phyloP scores from a whole-genome alignment of 2,329 filamentous ascomycete genomes.

The Hypoxylon sp. region DNA sequence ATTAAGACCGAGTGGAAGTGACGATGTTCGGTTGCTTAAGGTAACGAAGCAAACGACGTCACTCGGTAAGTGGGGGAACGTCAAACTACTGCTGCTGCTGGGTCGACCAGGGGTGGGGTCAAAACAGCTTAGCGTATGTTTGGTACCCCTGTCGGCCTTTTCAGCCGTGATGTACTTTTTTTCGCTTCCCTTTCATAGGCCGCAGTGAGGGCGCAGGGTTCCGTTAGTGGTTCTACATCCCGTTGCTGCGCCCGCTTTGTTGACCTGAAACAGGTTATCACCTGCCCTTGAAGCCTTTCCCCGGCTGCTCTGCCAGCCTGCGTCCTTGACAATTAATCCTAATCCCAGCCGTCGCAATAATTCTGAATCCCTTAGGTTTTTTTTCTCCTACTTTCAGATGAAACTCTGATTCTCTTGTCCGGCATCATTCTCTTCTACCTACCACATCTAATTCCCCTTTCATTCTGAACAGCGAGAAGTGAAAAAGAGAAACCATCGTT shows the following conservation, averaged over 20 bases:
- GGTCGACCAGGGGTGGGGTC: constrained; percentile 21
- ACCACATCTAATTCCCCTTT: too few species aligned
- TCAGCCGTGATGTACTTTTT: too few species aligned
- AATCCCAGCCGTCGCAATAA: constrained; percentile 24
- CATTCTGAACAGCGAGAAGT: too few species aligned
- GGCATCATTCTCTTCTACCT: background rate
- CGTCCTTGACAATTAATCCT: constrained; percentile 16
- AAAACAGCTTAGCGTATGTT: constrained; percentile 30
- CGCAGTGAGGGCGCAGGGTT: constrained; percentile 13
- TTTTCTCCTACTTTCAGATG: constrained; percentile 19
- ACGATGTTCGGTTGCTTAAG: too few species aligned
- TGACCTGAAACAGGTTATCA: constrained; percentile 39
- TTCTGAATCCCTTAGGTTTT: constrained; percentile 27
- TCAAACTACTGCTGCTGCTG: constrained; percentile 29
- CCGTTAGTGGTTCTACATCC: constrained; percentile 17
- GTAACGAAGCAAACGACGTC: constrained; percentile 29
- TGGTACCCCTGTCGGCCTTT: constrained; percentile 22
- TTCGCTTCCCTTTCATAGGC: background rate
- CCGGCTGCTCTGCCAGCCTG: too few species aligned
- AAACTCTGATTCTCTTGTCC: constrained; percentile 23
- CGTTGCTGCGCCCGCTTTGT: constrained; percentile 34
- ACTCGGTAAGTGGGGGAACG: constrained; percentile 19
- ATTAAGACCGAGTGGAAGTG: constrained; percentile 4
- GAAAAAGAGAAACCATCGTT: constrained; percentile 11
- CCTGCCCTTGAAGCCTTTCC: constrained; percentile 27